Conservation (phyloP, 169 alveolate genomes). For the Cryptosporidium xiaoi region DNA sequence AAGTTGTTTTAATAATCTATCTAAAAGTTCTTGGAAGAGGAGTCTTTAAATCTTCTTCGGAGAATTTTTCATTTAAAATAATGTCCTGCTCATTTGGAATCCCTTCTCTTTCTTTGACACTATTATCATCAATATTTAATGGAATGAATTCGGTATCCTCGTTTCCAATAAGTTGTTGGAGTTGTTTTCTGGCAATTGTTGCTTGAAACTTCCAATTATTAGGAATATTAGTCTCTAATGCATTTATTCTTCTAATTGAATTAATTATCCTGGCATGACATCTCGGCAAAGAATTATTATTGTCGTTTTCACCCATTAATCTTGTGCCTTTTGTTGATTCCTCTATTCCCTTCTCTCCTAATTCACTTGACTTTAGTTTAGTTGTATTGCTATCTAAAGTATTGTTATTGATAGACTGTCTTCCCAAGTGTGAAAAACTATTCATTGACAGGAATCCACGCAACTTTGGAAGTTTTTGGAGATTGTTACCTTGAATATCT, state of each 20-base stretch:
- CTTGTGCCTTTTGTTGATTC: not conserved
- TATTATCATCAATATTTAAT: too few species aligned
- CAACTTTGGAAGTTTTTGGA: slow-evolving; percentile 42
- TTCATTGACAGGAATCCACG: slow-evolving; percentile 74
- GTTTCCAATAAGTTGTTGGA: slow-evolving; percentile 20
- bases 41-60: slow-evolving; percentile 48
- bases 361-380: too few species aligned
- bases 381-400: not conserved
- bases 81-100: not conserved
- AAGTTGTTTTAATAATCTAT: not conserved
- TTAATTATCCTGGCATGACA: not conserved
- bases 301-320: not conserved
- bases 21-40: slow-evolving; percentile 48
- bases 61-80: not conserved
- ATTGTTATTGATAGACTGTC: slow-evolving; percentile 23
- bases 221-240: slow-evolving; percentile 16
- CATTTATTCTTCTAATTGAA: slow-evolving; percentile 47
- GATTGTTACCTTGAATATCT: too few species aligned
- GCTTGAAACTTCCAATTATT: slow-evolving; percentile 73
- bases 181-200: slow-evolving; percentile 66
- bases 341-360: not conserved
- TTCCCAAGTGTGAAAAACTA: slow-evolving; percentile 67
- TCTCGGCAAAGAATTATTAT: slow-evolving; percentile 8
- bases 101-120: not conserved
- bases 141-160: slow-evolving; percentile 36